Base-by-base conservation (phyloP, 331 rosid species). In the Quercus lobata region DNA sequence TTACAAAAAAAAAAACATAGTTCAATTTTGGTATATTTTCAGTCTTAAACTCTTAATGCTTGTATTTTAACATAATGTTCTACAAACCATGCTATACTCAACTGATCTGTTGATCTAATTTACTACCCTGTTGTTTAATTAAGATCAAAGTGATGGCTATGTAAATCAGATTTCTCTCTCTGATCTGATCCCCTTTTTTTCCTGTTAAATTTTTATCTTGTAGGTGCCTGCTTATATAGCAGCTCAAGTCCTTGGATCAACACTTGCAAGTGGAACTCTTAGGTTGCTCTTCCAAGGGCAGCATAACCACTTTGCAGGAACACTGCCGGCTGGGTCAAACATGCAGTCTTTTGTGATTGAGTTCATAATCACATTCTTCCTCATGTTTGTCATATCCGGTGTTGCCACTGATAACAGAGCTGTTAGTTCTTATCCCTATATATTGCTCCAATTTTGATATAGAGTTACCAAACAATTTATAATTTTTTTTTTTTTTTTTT, bases 391-490 rank as follows among this genome's bases (percentile, higher is more conserved):
- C 27, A 86, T 96, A 5, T 96, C 96, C 6, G 99, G 93, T 1
- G 98, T 96, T 22, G 92, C 98, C 46, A 96, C 99, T 0, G 99
- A 96, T 79, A 91, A 83, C 82, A 86, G 98, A 87, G 99, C 98
- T 81, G 99, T 94, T 63, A 78, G 76, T n/a, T 58, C 37, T 41
- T 57, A 4, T 41, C 10, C 0, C 15, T 44, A 58, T 53, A 49
- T 14, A 49, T 49, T 49, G 55, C 55, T 49, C 55, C 55, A 49
- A 49, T 49, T 1, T 49, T 49, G 17, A 12, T 49, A 14, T 49
- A 14, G 55, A 49, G 18, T 49, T 49, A 14, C 55, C 5, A 49
- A 49, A 49, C 55, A 49, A 14, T 49, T 49, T 49, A 15, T 49
- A 18, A 34, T 21, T 74, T 17, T 22, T 22, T 27, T 14, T 61